Evolutionary conservation across 2,329 filamentous ascomycete genomes (phyloP).

Genomic region (Exophiala sp.): DNA sequence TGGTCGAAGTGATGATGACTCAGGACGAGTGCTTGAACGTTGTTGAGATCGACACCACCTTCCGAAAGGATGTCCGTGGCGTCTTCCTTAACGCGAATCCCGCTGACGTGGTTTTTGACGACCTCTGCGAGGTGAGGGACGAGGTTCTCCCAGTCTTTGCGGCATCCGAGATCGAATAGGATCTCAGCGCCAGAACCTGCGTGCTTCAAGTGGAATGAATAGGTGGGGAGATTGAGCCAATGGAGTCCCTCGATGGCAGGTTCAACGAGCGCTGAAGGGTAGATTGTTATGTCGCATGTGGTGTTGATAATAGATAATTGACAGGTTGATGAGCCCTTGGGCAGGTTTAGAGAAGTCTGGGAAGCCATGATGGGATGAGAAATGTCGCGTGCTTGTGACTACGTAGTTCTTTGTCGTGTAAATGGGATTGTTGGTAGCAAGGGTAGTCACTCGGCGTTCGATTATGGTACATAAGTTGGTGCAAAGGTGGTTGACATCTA

Average conservation of each 20-base stretch:
- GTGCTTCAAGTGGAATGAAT: slow-evolving; percentile 26
- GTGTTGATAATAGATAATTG: background rate
- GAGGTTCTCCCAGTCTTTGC: slow-evolving; percentile 28
- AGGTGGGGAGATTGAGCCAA: slow-evolving; percentile 8
- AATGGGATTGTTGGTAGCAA: no score
- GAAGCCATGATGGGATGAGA: no score
- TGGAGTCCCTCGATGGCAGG: background rate
- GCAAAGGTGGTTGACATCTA: no score
- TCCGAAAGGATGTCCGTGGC: slow-evolving; percentile 29
- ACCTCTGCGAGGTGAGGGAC: slow-evolving; percentile 8
- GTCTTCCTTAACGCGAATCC: slow-evolving; percentile 26
- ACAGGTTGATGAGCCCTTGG: background rate
- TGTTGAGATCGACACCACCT: slow-evolving; percentile 30
- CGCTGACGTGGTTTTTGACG: slow-evolving; percentile 2
- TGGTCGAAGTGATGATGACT: slow-evolving; percentile 41
- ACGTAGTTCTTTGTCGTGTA: no score
- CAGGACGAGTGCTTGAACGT: slow-evolving; percentile 39
- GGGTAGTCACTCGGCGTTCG: no score
- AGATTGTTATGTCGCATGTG: background rate
- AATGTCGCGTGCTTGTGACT: no score
- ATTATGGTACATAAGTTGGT: no score
- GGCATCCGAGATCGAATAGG: slow-evolving; percentile 28
- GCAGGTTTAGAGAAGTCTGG: no score
- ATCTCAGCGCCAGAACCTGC: background rate
- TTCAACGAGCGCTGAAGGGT: background rate